These are phyloP conservation scores for Lactarius indigo DNA, from an alignment of 768 basidiomycete species.

Conservation along the genomic window DNA sequence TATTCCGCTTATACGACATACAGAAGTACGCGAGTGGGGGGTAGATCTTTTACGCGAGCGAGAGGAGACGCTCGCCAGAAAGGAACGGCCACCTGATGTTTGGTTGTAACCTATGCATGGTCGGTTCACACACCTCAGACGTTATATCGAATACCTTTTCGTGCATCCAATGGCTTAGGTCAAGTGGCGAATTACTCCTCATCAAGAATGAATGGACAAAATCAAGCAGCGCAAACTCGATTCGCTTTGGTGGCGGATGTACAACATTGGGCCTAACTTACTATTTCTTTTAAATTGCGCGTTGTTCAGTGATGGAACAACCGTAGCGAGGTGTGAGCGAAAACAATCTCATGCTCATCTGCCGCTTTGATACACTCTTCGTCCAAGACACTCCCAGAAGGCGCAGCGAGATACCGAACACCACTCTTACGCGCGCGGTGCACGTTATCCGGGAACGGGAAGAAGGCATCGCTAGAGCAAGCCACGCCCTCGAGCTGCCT, in stretches of 20 bases:
- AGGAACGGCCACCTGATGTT: neutral
- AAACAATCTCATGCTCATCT: slow-evolving; percentile 88
- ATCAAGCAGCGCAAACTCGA: neutral
- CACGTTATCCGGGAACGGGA: slow-evolving; percentile 99
- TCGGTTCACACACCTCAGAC: neutral
- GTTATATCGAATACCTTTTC: neutral
- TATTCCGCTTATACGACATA: slow-evolving; percentile 64
- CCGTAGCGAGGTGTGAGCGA: slow-evolving; percentile 82
- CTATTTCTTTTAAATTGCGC: neutral
- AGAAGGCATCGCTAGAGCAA: slow-evolving; percentile 97
- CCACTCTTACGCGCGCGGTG: slow-evolving; percentile 91
- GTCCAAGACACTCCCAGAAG: slow-evolving; percentile 96
- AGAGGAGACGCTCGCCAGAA: slow-evolving; percentile 21
- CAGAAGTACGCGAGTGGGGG: slow-evolving; percentile 74
- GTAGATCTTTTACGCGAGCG: slow-evolving; percentile 51
- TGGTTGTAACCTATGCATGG: neutral
- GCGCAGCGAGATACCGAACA: slow-evolving; percentile 87
- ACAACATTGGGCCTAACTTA: neutral
- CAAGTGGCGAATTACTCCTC: neutral
- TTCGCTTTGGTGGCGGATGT: neutral
- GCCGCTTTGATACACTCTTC: slow-evolving; percentile 94
- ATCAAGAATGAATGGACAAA: neutral
- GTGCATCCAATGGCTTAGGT: neutral
- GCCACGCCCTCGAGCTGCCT: slow-evolving; percentile 76
- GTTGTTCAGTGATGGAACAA: slow-evolving; percentile 78